phyloP scores from a whole-genome alignment of 2,329 filamentous ascomycete species.

The Fusarium begoniae region DNA sequence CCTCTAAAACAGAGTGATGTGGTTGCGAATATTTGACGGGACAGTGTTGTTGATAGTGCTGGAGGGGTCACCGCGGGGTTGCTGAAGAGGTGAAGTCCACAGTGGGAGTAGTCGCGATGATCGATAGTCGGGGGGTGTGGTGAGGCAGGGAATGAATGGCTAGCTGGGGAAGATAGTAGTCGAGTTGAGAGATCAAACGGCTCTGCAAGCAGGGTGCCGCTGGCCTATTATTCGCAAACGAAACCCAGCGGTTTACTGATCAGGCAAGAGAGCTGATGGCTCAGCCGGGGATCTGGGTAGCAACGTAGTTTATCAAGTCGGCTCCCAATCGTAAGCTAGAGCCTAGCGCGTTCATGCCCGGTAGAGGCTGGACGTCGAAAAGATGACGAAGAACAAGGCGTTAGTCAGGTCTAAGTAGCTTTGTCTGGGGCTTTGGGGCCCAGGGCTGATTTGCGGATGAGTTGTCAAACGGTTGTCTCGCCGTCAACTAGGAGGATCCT shows the following conservation, averaged over 20 bases:
- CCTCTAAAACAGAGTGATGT: background rate
- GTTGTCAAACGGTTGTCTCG: constrained; percentile 50
- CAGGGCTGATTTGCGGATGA: constrained; percentile 47
- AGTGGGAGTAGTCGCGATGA: constrained; percentile 39
- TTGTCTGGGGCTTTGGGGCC: constrained; percentile 42
- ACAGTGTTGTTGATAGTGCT: constrained; percentile 21
- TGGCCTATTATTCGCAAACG: constrained; percentile 42
- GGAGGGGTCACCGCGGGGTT: constrained; percentile 43
- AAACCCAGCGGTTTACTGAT: constrained; percentile 41
- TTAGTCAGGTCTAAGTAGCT: constrained; percentile 42
- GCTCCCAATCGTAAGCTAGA: constrained; percentile 44
- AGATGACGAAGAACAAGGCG: constrained; percentile 45
- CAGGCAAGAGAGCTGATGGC: constrained; percentile 44
- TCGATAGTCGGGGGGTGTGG: constrained; percentile 37
- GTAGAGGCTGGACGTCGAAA: constrained; percentile 39
- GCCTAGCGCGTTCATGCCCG: constrained; percentile 44
- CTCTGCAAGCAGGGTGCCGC: constrained; percentile 41
- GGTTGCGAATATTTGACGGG: constrained; percentile 9
- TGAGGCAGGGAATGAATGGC: constrained; percentile 41
- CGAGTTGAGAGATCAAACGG: constrained; percentile 37
- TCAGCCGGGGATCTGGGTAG: constrained; percentile 43
- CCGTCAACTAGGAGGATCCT: constrained; percentile 54
- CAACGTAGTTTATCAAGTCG: constrained; percentile 45
- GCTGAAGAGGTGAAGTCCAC: constrained; percentile 33
- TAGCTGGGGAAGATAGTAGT: constrained; percentile 39